Base-by-base conservation (phyloP, 495 filamentous ascomycete species). In the Penicillium lividum region DNA sequence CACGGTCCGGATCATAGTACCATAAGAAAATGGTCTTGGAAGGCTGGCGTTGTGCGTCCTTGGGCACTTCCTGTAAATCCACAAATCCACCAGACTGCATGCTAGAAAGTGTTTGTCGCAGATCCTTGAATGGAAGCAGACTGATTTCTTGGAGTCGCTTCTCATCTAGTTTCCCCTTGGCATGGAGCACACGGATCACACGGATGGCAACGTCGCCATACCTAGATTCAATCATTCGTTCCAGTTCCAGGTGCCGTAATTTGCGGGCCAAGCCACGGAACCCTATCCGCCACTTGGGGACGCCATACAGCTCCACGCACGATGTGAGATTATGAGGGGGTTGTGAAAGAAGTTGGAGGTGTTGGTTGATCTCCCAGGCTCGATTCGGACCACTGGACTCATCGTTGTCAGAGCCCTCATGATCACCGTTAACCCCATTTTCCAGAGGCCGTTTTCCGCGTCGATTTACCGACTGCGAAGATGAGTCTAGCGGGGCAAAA, bases 101-200 rank as follows among this genome's bases (percentile, higher is more conserved):
- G 55, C 82, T 82, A 3, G 86, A 83, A 65, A 98, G 85, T 57
- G 90, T 86, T 54, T 87, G 82, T 13, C 93, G 91, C 45, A 96
- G 79, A 46, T 94, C 87, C 52, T 89, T 87, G 65, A 91, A 88
- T 27, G 84, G 85, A 60, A 96, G 82, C 55, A 98, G 80, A 54
- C 85, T 87, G 55, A 90, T 77, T 36, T 84, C 84, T 30, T 86
- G 82, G 8, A 97, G 74, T 40, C 86, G 84, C 67, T 94, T 96
- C 69, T 99, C 94, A 58, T 97, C 93, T 15, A 97, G 77, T 70
- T 93, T 95, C 25, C 94, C 95, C 64, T 92, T 90, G 50, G 86
- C 85, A 43, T 88, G 83, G 15, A 98, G 83, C 40, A 98, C 89
- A 28, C 89, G 87, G 46, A 90, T 78, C 5, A 98, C 79, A 5